phyloP scores from a whole-genome alignment of 148 eudicot genomes.

The Vaccinium myrtillus region DNA sequence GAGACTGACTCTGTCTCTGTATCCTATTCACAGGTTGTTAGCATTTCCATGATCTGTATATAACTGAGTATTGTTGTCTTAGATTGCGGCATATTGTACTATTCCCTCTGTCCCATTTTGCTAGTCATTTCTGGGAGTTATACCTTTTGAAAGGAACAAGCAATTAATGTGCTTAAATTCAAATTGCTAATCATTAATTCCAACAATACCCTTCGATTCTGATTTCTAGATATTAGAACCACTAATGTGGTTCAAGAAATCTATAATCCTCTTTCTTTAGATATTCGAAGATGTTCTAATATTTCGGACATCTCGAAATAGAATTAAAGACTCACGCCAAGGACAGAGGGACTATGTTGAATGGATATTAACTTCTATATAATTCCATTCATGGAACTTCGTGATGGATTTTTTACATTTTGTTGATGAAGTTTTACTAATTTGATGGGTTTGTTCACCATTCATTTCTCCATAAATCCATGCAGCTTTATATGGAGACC shows the following conservation, averaged over 20 bases:
- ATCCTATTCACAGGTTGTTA: conserved; percentile 79
- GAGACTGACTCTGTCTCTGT: conserved; percentile 67
- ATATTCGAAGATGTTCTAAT: background rate
- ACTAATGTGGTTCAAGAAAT: background rate
- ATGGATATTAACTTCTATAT: background rate
- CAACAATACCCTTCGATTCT: background rate
- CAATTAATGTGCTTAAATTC: background rate
- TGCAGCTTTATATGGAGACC: conserved; percentile 94
- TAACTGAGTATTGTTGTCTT: background rate
- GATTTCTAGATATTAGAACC: background rate
- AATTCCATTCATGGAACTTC: background rate
- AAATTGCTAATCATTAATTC: background rate
- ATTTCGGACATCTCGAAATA: background rate
- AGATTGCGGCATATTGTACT: background rate
- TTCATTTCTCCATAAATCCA: background rate
- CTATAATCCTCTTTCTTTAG: background rate
- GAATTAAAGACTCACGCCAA: background rate
- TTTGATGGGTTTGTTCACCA: background rate
- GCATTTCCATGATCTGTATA: background rate
- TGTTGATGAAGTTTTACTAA: background rate
- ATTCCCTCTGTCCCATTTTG: background rate
- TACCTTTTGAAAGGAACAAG: background rate
- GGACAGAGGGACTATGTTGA: background rate
- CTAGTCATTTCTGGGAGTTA: background rate
- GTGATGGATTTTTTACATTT: background rate